Percentiles rank a stretch among this genome's conserved stretches.
These are phyloP conservation scores for Saksenaea oblongispora DNA, from an alignment of 371 early-diverging fungal species.

Conservation along the genomic window DNA sequence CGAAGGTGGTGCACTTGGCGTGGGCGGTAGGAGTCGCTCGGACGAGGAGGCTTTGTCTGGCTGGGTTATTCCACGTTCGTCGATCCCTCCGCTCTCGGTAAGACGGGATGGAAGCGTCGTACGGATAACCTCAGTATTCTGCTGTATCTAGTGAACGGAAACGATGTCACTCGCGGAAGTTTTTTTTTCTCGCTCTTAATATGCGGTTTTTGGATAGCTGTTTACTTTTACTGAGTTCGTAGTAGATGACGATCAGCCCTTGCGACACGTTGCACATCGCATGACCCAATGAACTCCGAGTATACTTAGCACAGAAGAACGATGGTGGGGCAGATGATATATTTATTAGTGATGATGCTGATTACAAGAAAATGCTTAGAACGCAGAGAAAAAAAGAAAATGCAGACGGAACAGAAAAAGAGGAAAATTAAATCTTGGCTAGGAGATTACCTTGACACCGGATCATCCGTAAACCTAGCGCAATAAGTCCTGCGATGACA, in stretches of 20 bases:
- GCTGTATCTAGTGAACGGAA: too few species aligned
- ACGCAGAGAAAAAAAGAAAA: slow-evolving; percentile 1
- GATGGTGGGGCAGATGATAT: background rate
- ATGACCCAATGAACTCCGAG: background rate
- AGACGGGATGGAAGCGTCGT: too few species aligned
- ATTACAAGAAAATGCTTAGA: background rate
- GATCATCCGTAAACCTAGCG: slow-evolving; percentile 12
- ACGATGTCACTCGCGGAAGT: background rate
- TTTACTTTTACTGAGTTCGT: too few species aligned
- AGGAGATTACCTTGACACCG: slow-evolving; percentile 11
- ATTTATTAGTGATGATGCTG: background rate
- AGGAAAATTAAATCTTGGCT: slow-evolving; percentile 8
- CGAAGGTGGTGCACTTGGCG: too few species aligned
- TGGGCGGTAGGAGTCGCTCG: too few species aligned
- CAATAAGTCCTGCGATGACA: slow-evolving; percentile 29
- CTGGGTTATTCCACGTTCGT: too few species aligned
- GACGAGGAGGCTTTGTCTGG: too few species aligned
- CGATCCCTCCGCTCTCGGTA: too few species aligned
- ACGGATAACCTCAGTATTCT: too few species aligned
- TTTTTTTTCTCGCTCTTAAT: too few species aligned
- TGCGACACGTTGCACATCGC: too few species aligned
- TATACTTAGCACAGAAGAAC: background rate
- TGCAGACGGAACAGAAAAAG: background rate
- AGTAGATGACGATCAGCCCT: too few species aligned
- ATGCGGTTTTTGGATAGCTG: background rate